Percentiles rank a stretch among this genome's conserved stretches.
phyloP scores from a whole-genome alignment of 148 eudicot genomes.

The Diospyros lotus region DNA sequence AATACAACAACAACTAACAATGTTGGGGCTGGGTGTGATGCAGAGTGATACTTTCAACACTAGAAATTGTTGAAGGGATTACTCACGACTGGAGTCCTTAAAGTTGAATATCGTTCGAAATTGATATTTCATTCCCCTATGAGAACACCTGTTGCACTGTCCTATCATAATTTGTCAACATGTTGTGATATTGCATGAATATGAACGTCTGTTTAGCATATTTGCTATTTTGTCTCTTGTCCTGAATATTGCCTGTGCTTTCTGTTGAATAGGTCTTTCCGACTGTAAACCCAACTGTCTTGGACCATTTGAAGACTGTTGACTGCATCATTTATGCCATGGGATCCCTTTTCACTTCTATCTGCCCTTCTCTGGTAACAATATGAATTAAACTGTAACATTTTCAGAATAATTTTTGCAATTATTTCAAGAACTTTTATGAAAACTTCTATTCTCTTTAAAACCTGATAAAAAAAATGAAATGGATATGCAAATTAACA shows the following conservation, averaged over 20 bases:
- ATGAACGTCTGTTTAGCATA: not conserved
- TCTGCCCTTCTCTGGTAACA: constrained; percentile 92
- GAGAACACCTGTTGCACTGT: not conserved
- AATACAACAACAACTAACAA: no score
- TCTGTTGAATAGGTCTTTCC: constrained; percentile 74
- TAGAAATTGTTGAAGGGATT: no score
- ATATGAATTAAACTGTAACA: not conserved
- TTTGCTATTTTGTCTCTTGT: not conserved
- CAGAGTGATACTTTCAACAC: no score
- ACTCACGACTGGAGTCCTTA: not conserved
- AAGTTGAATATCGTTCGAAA: no score
- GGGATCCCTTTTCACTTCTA: constrained; percentile 97
- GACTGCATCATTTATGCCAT: constrained; percentile 90
- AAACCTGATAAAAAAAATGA: not conserved
- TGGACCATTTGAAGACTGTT: constrained; percentile 68
- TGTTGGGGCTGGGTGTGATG: no score
- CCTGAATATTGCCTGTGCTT: constrained; percentile 3
- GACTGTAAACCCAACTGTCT: constrained; percentile 59
- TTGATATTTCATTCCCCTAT: no score
- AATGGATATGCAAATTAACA: not conserved
- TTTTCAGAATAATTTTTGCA: not conserved
- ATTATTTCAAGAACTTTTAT: not conserved
- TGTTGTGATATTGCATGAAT: not conserved
- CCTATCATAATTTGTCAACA: not conserved
- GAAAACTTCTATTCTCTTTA: not conserved